Conservation (phyloP, 2,329 filamentous ascomycete species). For the Sporothrix inflata region DNA sequence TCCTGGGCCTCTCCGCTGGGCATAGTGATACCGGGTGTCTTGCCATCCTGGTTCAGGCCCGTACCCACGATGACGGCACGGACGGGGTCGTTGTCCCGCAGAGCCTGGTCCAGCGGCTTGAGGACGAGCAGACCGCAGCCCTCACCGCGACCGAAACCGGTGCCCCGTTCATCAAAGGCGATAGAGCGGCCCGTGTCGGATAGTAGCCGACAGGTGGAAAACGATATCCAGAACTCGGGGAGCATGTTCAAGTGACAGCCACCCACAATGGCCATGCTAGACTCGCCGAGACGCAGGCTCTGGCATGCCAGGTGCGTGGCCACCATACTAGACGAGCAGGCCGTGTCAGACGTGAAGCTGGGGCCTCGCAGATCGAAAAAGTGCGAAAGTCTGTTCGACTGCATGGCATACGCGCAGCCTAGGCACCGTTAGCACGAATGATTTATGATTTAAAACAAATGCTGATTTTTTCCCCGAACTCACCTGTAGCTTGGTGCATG, state of each 20-base stretch:
- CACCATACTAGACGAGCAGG: slow-evolving; percentile 56
- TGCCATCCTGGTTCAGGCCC: slow-evolving; percentile 60
- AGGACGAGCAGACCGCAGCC: slow-evolving; percentile 59
- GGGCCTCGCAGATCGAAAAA: slow-evolving; percentile 59
- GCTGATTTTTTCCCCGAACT: too few relatives aligned
- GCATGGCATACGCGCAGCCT: slow-evolving; percentile 55
- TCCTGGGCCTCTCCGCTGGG: slow-evolving; percentile 55
- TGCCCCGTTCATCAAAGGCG: slow-evolving; percentile 55
- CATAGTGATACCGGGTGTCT: slow-evolving; percentile 59
- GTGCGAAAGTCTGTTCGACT: slow-evolving; percentile 59
- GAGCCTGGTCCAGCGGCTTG: slow-evolving; percentile 59
- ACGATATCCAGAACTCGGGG: slow-evolving; percentile 52
- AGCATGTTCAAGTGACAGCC: slow-evolving; percentile 53
- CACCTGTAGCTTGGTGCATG: slow-evolving; percentile 57
- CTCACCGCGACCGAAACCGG: slow-evolving; percentile 65
- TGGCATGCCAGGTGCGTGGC: slow-evolving; percentile 56
- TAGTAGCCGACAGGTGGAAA: slow-evolving; percentile 52
- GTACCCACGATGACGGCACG: slow-evolving; percentile 55
- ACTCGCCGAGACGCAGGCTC: slow-evolving; percentile 52
- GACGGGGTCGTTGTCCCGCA: slow-evolving; percentile 59
- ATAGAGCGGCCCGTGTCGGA: slow-evolving; percentile 56
- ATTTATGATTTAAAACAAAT: too few relatives aligned
- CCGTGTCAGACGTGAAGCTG: slow-evolving; percentile 56
- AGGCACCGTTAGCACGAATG: not conserved
- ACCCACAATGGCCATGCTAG: slow-evolving; percentile 51